Percentiles rank a stretch among this genome's conserved stretches.
phyloP scores from a whole-genome alignment of 495 filamentous ascomycete species.

The Pseudomonodictys pantanalensis region DNA sequence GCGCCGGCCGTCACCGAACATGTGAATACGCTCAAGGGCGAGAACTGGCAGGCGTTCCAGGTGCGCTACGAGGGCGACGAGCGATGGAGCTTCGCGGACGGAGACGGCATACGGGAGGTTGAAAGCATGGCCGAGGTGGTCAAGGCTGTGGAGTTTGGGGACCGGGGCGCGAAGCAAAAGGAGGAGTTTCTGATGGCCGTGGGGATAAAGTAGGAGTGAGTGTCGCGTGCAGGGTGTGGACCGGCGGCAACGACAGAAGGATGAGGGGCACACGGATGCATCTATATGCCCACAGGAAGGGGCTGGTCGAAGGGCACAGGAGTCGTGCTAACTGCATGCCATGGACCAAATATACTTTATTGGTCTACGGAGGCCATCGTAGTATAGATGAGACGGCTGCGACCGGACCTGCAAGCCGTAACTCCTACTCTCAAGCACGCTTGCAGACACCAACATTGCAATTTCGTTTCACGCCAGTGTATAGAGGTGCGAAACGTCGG shows the following conservation, averaged over 20 bases:
- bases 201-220: slow-evolving; percentile 37
- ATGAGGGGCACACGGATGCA: not conserved
- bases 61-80: slow-evolving; percentile 37
- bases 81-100: slow-evolving; percentile 38
- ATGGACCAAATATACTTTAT: too few relatives aligned
- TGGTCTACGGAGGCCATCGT: too few relatives aligned
- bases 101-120: slow-evolving; percentile 36
- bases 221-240: not conserved
- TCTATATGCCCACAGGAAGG: too few relatives aligned
- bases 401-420: too few relatives aligned
- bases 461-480: too few relatives aligned
- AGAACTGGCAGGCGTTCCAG: slow-evolving; percentile 44
- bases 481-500: too few relatives aligned
- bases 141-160: slow-evolving; percentile 32
- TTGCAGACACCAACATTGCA: too few relatives aligned
- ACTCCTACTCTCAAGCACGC: too few relatives aligned
- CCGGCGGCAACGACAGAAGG: not conserved
- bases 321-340: too few relatives aligned
- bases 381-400: too few relatives aligned
- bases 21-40: slow-evolving; percentile 39
- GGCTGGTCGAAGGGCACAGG: too few relatives aligned
- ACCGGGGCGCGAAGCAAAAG: slow-evolving; percentile 19
- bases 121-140: slow-evolving; percentile 42
- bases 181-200: slow-evolving; percentile 40
- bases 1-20: slow-evolving; percentile 37